Base-by-base conservation (phyloP, 306 rosid genomes). In the Quercus bicolor region DNA sequence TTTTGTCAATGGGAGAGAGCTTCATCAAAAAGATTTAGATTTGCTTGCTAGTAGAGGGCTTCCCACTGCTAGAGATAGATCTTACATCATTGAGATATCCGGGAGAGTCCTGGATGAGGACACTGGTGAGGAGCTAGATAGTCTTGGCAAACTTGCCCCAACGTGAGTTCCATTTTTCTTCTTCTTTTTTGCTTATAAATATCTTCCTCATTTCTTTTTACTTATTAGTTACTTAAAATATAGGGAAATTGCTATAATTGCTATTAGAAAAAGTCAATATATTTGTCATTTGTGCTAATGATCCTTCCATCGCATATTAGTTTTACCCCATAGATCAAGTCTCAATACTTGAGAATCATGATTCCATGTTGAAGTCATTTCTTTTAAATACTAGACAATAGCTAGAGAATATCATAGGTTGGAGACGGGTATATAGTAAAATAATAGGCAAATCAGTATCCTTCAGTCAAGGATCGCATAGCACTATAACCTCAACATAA, bases 81-180 rank as follows among this genome's bases (percentile, higher is more conserved):
- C 96, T 56, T 96, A 96, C 80, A 83, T 88, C 29, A 6, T 96
- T 33, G 99, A 96, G 64, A 96, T 96, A 68, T 84, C 97, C 0
- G 99, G 99, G 75, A 84, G 93, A 83, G 89, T 96, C 79, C 79
- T 87, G 26, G 97, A 96, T 68, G 97, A 82, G 84, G 93, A 93
- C 83, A 91, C 92, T 0, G 98, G 98, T 5, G 97, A 91, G 82
- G 99, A 93, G 84, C 86, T 91, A 31, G 98, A 93, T 26, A 75
- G 96, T 87, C 99, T 96, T 6, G 99, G 99, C 40, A 96, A 87
- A 86, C 97, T 96, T 34, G 99, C 99, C 21, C 99, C 99, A 26
- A 91, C 99, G 99, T 96, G 89, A 93, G 99, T 61, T 10, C 33
- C 29, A 8, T 20, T 74, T 43, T 74, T 43, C 55, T 72, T 64